A percentile compares a stretch with the other conserved stretches of the same genome.
Evolutionary conservation across 2,329 filamentous ascomycete genomes (phyloP).

Genomic region (Arthrobotrys conoides): DNA sequence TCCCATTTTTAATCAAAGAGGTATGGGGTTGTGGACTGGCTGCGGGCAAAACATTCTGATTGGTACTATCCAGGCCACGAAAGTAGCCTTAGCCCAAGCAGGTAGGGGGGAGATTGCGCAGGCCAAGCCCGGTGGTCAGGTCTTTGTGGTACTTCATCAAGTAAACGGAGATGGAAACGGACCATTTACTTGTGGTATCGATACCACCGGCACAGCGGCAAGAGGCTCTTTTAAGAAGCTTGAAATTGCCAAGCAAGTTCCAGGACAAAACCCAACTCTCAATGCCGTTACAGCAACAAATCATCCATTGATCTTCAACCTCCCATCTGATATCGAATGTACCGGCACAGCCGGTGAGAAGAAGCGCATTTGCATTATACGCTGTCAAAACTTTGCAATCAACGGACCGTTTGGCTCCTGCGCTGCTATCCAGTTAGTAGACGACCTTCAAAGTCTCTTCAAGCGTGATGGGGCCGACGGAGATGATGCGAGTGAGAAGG

Average conservation of each 20-base stretch:
- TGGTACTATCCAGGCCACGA: neutral
- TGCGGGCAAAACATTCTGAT: constrained; percentile 8
- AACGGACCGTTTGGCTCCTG: constrained; percentile 36
- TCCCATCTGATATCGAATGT: constrained; percentile 6
- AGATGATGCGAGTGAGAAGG: neutral
- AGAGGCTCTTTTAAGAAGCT: constrained; percentile 8
- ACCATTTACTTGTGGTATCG: constrained; percentile 47
- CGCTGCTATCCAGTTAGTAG: constrained; percentile 8
- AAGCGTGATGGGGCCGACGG: neutral
- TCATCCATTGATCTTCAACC: constrained; percentile 19
- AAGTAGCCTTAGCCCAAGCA: neutral
- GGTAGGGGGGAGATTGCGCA: constrained; percentile 19
- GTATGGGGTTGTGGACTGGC: constrained; percentile 6
- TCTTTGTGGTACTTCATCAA: constrained; percentile 36
- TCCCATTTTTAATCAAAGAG: constrained; percentile 25
- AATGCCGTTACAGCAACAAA: constrained; percentile 8
- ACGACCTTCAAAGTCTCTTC: no score
- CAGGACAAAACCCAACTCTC: constrained; percentile 32
- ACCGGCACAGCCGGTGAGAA: neutral
- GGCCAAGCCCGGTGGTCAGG: constrained; percentile 21
- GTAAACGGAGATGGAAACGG: constrained; percentile 52
- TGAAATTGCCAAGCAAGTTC: constrained; percentile 30
- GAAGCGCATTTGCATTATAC: constrained; percentile 16
- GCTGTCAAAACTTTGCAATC: constrained; percentile 21
- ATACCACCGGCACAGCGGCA: neutral